Conservation (phyloP, 1,139 yeast genomes). For the Pichia terricola region DNA sequence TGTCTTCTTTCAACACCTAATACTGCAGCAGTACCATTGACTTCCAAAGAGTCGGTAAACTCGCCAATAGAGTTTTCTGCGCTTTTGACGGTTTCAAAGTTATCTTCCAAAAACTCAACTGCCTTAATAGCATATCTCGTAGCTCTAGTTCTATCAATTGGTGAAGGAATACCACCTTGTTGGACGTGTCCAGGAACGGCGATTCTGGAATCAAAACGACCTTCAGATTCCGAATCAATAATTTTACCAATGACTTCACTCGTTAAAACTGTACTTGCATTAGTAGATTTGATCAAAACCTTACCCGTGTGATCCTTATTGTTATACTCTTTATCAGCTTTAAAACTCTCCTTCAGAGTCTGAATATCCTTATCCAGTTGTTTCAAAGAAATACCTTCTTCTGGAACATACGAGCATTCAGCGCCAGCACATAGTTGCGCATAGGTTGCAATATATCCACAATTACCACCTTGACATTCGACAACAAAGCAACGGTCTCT, state of each 20-base stretch:
- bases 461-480: conserved; percentile 83
- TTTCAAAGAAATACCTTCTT: conserved; percentile 48
- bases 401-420: conserved; percentile 69
- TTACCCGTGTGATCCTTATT: conserved; percentile 72
- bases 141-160: conserved; percentile 89
- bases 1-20: conserved; percentile 79
- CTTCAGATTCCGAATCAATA: conserved; percentile 65
- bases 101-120: conserved; percentile 70
- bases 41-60: conserved; percentile 19
- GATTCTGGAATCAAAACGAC: conserved; percentile 81
- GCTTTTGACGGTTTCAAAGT: conserved; percentile 23
- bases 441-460: conserved; percentile 67
- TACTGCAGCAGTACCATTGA: conserved; percentile 65
- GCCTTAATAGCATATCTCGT: conserved; percentile 85
- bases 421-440: conserved; percentile 67
- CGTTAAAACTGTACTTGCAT: conserved; percentile 73
- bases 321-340: conserved; percentile 31
- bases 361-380: conserved; percentile 55
- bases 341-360: conserved; percentile 46
- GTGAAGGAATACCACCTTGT: conserved; percentile 94
- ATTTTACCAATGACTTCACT: conserved; percentile 78
- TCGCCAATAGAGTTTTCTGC: conserved; percentile 22
- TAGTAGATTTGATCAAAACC: conserved; percentile 73
- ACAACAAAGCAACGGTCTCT: conserved; percentile 71
- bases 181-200: conserved; percentile 98